Evolutionary conservation across 208 protist species (phyloP).

Genomic region (Acanthamoeba lugdunensis): DNA sequence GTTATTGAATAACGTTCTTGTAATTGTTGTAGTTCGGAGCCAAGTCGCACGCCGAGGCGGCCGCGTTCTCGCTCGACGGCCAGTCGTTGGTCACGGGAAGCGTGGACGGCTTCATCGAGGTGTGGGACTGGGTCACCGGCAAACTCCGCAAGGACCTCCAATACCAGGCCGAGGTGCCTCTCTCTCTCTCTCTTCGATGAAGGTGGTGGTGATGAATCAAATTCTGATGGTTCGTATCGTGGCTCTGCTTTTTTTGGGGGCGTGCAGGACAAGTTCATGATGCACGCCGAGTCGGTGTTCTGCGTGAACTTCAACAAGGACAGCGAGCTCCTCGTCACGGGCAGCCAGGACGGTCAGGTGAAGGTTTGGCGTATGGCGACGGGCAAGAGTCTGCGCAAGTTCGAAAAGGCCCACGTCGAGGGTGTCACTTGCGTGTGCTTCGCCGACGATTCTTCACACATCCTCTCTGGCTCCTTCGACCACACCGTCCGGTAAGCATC

Average conservation of each 20-base stretch:
- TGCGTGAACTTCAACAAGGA: constrained; percentile 74
- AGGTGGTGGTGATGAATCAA: background rate
- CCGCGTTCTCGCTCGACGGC: constrained; percentile 67
- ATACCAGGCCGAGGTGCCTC: constrained; percentile 63
- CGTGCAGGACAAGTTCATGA: constrained; percentile 73
- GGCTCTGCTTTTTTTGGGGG: background rate
- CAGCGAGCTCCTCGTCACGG: constrained; percentile 67
- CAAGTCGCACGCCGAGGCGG: constrained; percentile 73
- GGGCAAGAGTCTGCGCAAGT: constrained; percentile 66
- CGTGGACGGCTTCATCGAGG: constrained; percentile 74
- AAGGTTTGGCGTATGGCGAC: constrained; percentile 69
- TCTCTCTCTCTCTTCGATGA: too few relatives aligned
- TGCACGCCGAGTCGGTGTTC: constrained; percentile 73
- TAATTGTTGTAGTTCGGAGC: constrained; percentile 57
- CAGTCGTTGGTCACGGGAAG: constrained; percentile 75
- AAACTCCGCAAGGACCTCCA: constrained; percentile 70
- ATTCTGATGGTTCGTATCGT: background rate
- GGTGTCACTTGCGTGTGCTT: constrained; percentile 75
- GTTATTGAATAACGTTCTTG: background rate
- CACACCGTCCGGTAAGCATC: constrained; percentile 59
- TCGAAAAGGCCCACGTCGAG: constrained; percentile 69
- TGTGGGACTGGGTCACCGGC: constrained; percentile 73
- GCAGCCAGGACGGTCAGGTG: constrained; percentile 70
- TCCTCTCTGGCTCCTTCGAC: constrained; percentile 68
- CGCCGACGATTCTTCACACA: constrained; percentile 51